Evolutionary conservation across 495 filamentous ascomycete species (phyloP).

Genomic region (Trichocladium uniseriatum): DNA sequence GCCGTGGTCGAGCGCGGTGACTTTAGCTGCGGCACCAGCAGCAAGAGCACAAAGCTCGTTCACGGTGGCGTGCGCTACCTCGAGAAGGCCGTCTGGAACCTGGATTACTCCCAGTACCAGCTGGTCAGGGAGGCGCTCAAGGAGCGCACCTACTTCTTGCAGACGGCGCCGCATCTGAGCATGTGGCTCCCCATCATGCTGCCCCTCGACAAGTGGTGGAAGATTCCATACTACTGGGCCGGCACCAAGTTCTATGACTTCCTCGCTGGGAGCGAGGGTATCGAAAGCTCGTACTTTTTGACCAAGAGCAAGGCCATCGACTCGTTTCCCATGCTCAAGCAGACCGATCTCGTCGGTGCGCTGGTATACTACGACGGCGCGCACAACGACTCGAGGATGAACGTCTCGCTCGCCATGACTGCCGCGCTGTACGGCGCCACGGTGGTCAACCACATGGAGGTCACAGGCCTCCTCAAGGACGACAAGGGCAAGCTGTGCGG

Average conservation of each 20-base stretch:
- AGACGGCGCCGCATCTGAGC: constrained; percentile 91
- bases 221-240: constrained; percentile 94
- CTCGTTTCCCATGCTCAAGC: constrained; percentile 95
- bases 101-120: constrained; percentile 92
- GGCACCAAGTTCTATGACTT: constrained; percentile 95
- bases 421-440: constrained; percentile 89
- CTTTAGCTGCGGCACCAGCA: constrained; percentile 87
- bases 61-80: constrained; percentile 95
- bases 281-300: constrained; percentile 94
- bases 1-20: constrained; percentile 93
- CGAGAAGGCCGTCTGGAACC: constrained; percentile 93
- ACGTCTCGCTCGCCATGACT: constrained; percentile 91
- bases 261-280: constrained; percentile 88
- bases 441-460: constrained; percentile 87
- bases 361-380: constrained; percentile 98
- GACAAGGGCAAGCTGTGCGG: constrained; percentile 68
- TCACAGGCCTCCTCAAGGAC: constrained; percentile 76
- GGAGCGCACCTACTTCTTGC: constrained; percentile 91
- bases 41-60: constrained; percentile 94
- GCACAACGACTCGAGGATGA: constrained; percentile 98
- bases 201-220: constrained; percentile 92
- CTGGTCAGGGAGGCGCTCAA: constrained; percentile 91
- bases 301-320: constrained; percentile 91
- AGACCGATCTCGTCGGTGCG: constrained; percentile 74
- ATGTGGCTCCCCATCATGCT: constrained; percentile 97